Conservation (phyloP, 805 yeast species). For the Kazachstania taianensis region DNA sequence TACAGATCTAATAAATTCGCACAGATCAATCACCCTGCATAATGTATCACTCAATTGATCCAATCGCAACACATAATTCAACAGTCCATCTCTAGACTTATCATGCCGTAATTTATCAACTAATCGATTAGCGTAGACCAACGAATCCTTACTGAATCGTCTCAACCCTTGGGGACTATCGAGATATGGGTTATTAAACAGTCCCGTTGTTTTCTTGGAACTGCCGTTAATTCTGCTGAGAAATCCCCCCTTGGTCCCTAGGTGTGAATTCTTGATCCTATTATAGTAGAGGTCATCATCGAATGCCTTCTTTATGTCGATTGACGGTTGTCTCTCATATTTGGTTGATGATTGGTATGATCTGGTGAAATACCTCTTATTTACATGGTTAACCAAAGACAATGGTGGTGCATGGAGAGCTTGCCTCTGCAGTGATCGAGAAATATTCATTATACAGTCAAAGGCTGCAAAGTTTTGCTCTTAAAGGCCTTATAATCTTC, state of each 20-base stretch:
- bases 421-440: no score
- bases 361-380: no score
- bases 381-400: no score
- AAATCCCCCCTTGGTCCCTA: slow-evolving; percentile 8
- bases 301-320: slow-evolving; percentile 35
- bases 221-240: slow-evolving; percentile 4
- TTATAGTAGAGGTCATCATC: slow-evolving; percentile 53
- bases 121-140: slow-evolving; percentile 53
- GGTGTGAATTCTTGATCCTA: slow-evolving; percentile 7
- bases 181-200: slow-evolving; percentile 65
- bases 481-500: no score
- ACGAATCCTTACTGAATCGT: slow-evolving; percentile 54
- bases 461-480: no score
- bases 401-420: no score
- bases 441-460: no score
- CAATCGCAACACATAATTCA: slow-evolving; percentile 48
- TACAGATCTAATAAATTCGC: slow-evolving; percentile 81
- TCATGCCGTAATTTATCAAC: slow-evolving; percentile 46
- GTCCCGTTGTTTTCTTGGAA: slow-evolving; percentile 37
- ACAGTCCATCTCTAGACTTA: slow-evolving; percentile 34
- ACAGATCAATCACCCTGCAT: slow-evolving; percentile 87
- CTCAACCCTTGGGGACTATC: slow-evolving; percentile 60
- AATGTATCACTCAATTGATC: slow-evolving; percentile 81
- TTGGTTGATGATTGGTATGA: no score
- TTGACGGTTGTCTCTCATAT: neutral